These are phyloP conservation scores for Collybiopsis luxurians DNA, from an alignment of 768 basidiomycete genomes.

Conservation along the genomic window DNA sequence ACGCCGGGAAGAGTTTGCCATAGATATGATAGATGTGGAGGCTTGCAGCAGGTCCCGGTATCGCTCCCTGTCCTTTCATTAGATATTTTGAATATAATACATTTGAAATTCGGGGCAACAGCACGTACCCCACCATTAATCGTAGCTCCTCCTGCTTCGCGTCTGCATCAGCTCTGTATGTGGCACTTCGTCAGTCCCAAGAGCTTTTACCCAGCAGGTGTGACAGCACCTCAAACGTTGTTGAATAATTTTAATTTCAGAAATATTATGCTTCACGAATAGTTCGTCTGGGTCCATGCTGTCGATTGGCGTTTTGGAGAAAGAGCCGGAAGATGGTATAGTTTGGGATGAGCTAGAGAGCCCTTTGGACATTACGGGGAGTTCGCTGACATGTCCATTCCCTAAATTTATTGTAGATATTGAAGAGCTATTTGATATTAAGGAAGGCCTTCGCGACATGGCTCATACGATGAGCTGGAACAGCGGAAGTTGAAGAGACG, in stretches of 20 bases:
- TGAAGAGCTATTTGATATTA: slow-evolving; percentile 13
- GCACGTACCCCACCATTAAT: slow-evolving; percentile 88
- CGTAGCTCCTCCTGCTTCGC: slow-evolving; percentile 86
- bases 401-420: slow-evolving; percentile 10
- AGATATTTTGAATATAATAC: slow-evolving; percentile 26
- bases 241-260: slow-evolving; percentile 67
- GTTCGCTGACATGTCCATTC: slow-evolving; percentile 20
- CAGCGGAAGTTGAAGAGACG: neutral
- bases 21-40: slow-evolving; percentile 79
- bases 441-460: slow-evolving; percentile 20
- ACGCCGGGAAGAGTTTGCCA: slow-evolving; percentile 63
- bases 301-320: slow-evolving; percentile 15
- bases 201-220: neutral
- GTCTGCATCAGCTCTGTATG: slow-evolving; percentile 70
- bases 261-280: slow-evolving; percentile 66
- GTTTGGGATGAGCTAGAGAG: neutral
- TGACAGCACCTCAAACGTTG: slow-evolving; percentile 60
- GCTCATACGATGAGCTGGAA: neutral
- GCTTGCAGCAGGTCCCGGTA: slow-evolving; percentile 87
- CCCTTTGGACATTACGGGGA: slow-evolving; percentile 18
- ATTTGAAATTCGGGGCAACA: neutral
- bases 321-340: neutral
- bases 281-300: slow-evolving; percentile 68
- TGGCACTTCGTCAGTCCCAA: slow-evolving; percentile 6
- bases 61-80: slow-evolving; percentile 76